These are phyloP conservation scores for Encephalitozoon hellem DNA, from an alignment of 371 early-diverging fungal species.

Conservation along the genomic window DNA sequence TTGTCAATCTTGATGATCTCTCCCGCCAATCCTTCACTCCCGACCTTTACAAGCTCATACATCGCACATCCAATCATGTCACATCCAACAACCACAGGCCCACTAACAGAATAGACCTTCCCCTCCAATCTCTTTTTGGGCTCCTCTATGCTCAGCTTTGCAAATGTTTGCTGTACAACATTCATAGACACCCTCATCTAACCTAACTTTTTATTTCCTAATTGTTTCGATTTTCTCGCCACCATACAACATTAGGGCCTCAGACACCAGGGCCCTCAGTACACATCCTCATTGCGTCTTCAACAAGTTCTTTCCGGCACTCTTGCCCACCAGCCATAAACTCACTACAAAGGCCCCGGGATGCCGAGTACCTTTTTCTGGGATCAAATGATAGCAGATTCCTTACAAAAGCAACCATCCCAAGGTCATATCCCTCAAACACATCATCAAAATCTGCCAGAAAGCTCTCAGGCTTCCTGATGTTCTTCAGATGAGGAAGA, in stretches of 20 bases:
- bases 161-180: slow-evolving; percentile 38
- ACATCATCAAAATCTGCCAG: background rate
- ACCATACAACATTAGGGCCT: background rate
- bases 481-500: background rate
- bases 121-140: slow-evolving; percentile 73
- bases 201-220: slow-evolving; percentile 6
- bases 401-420: background rate
- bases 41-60: slow-evolving; percentile 98
- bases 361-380: background rate
- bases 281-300: background rate
- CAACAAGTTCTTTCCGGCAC: background rate
- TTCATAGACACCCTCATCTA: slow-evolving; percentile 5
- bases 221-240: background rate
- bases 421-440: background rate
- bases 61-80: slow-evolving; percentile 96
- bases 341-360: background rate
- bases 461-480: background rate
- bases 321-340: background rate
- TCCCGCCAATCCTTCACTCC: slow-evolving; percentile 87
- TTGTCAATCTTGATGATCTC: slow-evolving; percentile 98
- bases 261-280: background rate
- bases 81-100: slow-evolving; percentile 96
- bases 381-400: background rate
- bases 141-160: slow-evolving; percentile 27
- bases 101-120: slow-evolving; percentile 86